These are phyloP conservation scores for Dorcoceras hygrometricum DNA, from an alignment of 257 asterid genomes.

Conservation along the genomic window DNA sequence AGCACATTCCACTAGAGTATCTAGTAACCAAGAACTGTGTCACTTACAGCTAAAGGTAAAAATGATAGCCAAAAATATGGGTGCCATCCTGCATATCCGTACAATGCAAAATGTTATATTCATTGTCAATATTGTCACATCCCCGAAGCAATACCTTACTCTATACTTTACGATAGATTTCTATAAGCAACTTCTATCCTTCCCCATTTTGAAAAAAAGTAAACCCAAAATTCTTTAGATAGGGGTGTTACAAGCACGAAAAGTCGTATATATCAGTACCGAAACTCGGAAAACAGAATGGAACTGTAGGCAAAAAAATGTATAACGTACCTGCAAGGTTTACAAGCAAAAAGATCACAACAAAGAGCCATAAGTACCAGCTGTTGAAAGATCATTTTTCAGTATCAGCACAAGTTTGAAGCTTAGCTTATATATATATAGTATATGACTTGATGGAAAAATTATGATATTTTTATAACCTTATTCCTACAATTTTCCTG, in stretches of 20 bases:
- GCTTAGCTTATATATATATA: background rate
- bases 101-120: background rate
- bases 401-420: slow-evolving; percentile 22
- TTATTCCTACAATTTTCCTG: slow-evolving; percentile 77
- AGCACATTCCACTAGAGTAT: background rate
- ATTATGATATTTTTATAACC: slow-evolving; percentile 34
- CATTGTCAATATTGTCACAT: background rate
- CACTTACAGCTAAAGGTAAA: slow-evolving; percentile 70
- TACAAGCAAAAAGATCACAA: slow-evolving; percentile 67
- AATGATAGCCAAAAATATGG: slow-evolving; percentile 87
- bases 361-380: slow-evolving; percentile 93
- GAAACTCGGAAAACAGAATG: background rate
- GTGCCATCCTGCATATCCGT: slow-evolving; percentile 77
- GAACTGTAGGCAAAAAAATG: background rate
- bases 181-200: too few relatives aligned
- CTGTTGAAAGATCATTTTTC: slow-evolving; percentile 40
- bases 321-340: slow-evolving; percentile 66
- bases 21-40: background rate
- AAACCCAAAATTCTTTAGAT: too few relatives aligned
- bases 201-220: too few relatives aligned
- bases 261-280: too few relatives aligned
- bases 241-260: too few relatives aligned
- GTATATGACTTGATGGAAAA: background rate
- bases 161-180: too few relatives aligned
- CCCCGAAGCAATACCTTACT: too few relatives aligned